These are phyloP conservation scores for Pulveroboletus sp. DNA, from an alignment of 768 basidiomycete genomes.

Conservation along the genomic window DNA sequence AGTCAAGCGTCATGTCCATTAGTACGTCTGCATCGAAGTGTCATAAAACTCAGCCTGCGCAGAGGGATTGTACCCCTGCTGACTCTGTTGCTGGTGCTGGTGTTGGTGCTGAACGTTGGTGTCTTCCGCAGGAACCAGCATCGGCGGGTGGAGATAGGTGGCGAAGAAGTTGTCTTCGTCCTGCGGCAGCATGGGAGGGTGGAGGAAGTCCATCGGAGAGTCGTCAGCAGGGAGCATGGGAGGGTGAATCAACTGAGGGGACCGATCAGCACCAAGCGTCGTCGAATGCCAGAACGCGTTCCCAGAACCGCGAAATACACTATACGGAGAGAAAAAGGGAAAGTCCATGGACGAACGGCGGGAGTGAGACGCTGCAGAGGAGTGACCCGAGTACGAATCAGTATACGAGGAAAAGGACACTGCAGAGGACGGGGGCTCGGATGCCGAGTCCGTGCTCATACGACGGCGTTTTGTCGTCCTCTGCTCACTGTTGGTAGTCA, in stretches of 20 bases:
- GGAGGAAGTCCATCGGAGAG: slow-evolving; percentile 70
- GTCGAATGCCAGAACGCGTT: slow-evolving; percentile 77
- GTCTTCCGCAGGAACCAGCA: slow-evolving; percentile 45
- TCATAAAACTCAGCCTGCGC: slow-evolving; percentile 33
- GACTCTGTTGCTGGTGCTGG: slow-evolving; percentile 22
- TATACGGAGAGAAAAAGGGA: slow-evolving; percentile 56
- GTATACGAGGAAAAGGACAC: slow-evolving; percentile 61
- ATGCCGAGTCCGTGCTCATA: slow-evolving; percentile 60
- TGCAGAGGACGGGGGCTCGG: slow-evolving; percentile 58
- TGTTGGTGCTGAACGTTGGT: slow-evolving; percentile 18
- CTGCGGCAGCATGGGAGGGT: slow-evolving; percentile 56
- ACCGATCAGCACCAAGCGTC: slow-evolving; percentile 59
- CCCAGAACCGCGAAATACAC: slow-evolving; percentile 53
- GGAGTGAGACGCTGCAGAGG: slow-evolving; percentile 56
- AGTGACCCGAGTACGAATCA: slow-evolving; percentile 59
- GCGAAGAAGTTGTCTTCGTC: slow-evolving; percentile 65
- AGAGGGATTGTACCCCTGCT: slow-evolving; percentile 15
- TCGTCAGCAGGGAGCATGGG: slow-evolving; percentile 67
- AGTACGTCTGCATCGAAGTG: slow-evolving; percentile 34
- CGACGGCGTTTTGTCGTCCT: slow-evolving; percentile 65
- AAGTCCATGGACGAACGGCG: slow-evolving; percentile 64
- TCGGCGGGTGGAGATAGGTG: slow-evolving; percentile 54
- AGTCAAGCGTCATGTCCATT: slow-evolving; percentile 6
- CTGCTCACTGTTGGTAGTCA: slow-evolving; percentile 16
- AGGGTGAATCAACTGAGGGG: slow-evolving; percentile 62